A percentile compares a stretch with the other conserved stretches of the same genome.
Conservation (phyloP, 2,329 filamentous ascomycete genomes). For the Monosporascus sp. region DNA sequence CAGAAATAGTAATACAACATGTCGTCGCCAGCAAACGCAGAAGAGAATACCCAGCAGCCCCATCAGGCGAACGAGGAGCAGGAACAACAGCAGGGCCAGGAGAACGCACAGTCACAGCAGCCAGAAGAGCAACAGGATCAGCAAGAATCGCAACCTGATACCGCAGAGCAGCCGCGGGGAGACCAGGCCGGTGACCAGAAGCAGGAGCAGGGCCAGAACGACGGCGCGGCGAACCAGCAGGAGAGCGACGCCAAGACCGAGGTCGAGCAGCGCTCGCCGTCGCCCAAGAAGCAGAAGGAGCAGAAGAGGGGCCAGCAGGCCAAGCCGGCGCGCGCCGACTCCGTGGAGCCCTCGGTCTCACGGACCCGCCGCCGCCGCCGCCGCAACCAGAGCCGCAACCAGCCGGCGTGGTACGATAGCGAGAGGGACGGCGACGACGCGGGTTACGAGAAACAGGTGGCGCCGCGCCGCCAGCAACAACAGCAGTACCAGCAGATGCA, state of each 20-base stretch:
- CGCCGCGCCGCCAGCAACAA: constrained; percentile 15
- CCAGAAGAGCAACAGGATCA: constrained; percentile 4
- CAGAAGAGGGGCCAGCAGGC: constrained; percentile 18
- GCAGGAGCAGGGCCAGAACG: constrained; percentile 4
- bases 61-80: constrained; percentile 7
- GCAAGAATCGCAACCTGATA: constrained; percentile 1
- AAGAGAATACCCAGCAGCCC: constrained; percentile 8
- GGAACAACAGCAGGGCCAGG: constrained; percentile 1
- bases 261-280: constrained; percentile 19
- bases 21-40: constrained; percentile 10
- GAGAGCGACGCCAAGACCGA: constrained; percentile 11
- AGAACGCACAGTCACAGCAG: background rate
- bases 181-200: constrained; percentile 4
- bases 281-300: constrained; percentile 36
- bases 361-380: constrained; percentile 17
- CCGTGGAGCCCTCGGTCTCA: constrained; percentile 20
- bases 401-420: constrained; percentile 22
- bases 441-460: constrained; percentile 22
- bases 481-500: constrained; percentile 14
- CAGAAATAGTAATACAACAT: constrained; percentile 4
- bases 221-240: background rate
- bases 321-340: constrained; percentile 18
- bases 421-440: constrained; percentile 19
- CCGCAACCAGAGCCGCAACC: constrained; percentile 17
- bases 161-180: constrained; percentile 5